These are phyloP conservation scores for Durusdinium trenchii DNA, from an alignment of 73 alveolate species.

Conservation along the genomic window DNA sequence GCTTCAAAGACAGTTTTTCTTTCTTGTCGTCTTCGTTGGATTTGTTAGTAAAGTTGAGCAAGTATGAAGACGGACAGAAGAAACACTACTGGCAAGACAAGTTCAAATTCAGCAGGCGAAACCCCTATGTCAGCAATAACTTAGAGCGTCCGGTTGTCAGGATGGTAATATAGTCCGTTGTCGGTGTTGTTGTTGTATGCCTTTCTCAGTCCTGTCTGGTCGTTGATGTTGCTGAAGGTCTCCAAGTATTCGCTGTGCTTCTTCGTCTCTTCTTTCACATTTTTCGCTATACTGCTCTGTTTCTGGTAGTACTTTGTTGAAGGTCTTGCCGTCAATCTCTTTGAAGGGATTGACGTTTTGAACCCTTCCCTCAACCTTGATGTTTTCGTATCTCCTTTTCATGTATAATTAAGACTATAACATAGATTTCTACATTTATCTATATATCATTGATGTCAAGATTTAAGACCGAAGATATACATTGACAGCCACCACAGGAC, in stretches of 20 bases:
- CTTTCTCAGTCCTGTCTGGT: slow-evolving; percentile 50
- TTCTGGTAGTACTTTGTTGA: background rate
- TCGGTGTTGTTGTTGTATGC: slow-evolving; percentile 64
- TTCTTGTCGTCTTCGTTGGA: slow-evolving; percentile 21
- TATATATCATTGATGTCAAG: background rate
- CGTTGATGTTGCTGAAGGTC: slow-evolving; percentile 55
- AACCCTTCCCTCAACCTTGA: background rate
- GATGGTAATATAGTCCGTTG: slow-evolving; percentile 40
- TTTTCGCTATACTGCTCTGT: background rate
- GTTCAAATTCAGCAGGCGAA: background rate
- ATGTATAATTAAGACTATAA: background rate
- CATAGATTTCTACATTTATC: background rate
- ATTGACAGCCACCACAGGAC: slow-evolving; percentile 34
- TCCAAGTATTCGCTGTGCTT: background rate
- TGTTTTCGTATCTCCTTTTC: background rate
- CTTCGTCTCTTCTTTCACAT: background rate
- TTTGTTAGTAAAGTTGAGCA: background rate
- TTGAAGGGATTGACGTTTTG: slow-evolving; percentile 35
- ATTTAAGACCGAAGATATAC: slow-evolving; percentile 23
- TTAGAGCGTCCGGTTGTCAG: slow-evolving; percentile 14
- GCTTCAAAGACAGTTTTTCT: background rate
- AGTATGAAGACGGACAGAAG: background rate
- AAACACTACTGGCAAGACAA: background rate
- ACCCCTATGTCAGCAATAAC: background rate
- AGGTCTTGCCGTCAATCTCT: slow-evolving; percentile 29